Percentiles rank a stretch among this genome's conserved stretches.
These are phyloP conservation scores for Arxiozyma slooffiae DNA, from an alignment of 1,139 yeast species.

Conservation along the genomic window DNA sequence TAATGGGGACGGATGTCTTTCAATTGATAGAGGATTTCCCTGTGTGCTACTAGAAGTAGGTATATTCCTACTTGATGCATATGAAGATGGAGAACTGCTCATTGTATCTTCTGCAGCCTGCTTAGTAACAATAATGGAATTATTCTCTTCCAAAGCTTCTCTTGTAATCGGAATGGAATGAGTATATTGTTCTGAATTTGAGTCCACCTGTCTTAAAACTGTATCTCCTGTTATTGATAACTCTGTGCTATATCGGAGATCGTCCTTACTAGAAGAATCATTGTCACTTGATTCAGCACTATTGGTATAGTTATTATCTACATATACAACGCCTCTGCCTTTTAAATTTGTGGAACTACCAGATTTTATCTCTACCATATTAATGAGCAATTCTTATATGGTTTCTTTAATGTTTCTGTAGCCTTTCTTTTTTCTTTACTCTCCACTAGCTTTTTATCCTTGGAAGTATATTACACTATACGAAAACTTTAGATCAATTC, in stretches of 20 bases:
- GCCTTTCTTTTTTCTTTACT: background rate
- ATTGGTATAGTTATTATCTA: conserved; percentile 1
- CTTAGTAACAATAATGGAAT: conserved; percentile 10
- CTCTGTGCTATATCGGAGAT: background rate
- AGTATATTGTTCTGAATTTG: background rate
- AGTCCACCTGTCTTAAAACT: background rate
- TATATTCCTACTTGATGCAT: conserved; percentile 18
- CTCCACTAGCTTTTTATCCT: background rate
- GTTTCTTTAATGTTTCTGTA: background rate
- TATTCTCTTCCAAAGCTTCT: conserved; percentile 6
- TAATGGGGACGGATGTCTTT: conserved; percentile 1
- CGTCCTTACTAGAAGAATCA: background rate
- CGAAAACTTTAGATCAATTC: too few species aligned
- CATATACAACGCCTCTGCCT: background rate
- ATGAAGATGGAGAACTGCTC: conserved; percentile 27
- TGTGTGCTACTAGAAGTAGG: conserved; percentile 1
- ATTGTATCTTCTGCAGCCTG: conserved; percentile 19
- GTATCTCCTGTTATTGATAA: background rate
- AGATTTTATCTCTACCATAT: background rate
- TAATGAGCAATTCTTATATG: too few species aligned
- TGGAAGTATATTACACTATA: background rate
- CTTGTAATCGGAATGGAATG: conserved; percentile 1
- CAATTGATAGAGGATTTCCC: background rate
- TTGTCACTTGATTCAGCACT: background rate
- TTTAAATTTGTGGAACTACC: background rate